Conservation (phyloP, 495 filamentous ascomycete genomes). For the Darksidea phi region DNA sequence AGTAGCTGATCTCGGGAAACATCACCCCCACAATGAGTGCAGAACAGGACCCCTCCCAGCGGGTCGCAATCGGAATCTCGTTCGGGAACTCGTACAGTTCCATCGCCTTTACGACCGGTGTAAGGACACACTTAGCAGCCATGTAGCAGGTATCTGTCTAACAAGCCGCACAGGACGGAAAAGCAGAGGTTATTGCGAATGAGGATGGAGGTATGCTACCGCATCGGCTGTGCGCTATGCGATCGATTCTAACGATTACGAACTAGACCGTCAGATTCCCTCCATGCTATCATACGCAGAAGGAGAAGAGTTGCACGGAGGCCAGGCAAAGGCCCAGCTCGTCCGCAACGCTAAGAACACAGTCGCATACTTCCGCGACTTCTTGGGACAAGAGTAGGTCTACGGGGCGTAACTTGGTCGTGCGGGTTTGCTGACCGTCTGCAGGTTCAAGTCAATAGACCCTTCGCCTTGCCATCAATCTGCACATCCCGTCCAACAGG, state of each 20-base stretch:
- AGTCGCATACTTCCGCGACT: conserved; percentile 92
- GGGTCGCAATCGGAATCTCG: conserved; percentile 86
- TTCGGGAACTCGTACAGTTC: conserved; percentile 98
- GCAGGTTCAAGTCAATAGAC: conserved; percentile 88
- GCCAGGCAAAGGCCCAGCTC: conserved; percentile 89
- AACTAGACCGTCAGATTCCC: conserved; percentile 90
- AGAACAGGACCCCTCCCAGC: conserved; percentile 51
- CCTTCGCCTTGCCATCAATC: conserved; percentile 91
- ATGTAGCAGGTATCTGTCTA: neutral
- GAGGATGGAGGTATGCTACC: conserved; percentile 79
- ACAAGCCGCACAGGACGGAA: conserved; percentile 64
- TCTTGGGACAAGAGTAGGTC: conserved; percentile 81
- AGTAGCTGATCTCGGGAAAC: neutral
- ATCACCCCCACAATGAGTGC: conserved; percentile 52
- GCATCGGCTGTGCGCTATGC: neutral
- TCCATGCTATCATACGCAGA: conserved; percentile 90
- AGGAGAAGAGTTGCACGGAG: conserved; percentile 94
- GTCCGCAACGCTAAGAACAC: conserved; percentile 91
- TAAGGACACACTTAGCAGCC: conserved; percentile 42
- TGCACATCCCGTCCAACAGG: conserved; percentile 77
- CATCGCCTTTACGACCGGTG: conserved; percentile 77
- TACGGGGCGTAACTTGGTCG: neutral
- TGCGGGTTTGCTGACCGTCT: neutral
- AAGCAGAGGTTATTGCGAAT: conserved; percentile 96
- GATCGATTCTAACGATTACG: conserved; percentile 6